Evolutionary conservation across 805 yeast genomes (phyloP).

Genomic region (Pichia californica): DNA sequence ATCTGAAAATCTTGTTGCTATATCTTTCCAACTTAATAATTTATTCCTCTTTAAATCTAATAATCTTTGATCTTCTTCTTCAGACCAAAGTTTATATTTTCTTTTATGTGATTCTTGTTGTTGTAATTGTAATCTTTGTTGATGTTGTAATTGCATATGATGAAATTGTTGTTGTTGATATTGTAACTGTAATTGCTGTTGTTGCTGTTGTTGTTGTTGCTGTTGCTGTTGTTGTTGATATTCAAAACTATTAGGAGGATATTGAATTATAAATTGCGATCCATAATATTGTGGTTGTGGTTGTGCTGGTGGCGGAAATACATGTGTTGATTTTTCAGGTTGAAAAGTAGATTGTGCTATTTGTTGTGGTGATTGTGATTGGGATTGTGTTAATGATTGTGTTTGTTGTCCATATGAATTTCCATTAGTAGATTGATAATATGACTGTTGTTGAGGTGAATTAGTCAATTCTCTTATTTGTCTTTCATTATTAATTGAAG

Average conservation of each 20-base stretch:
- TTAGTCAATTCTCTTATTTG: no score
- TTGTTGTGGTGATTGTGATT: no score
- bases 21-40: conserved; percentile 13
- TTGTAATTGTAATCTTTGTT: not conserved
- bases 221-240: not conserved
- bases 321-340: no score
- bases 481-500: no score
- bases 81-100: conserved; percentile 14
- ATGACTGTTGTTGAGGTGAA: no score
- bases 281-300: not conserved
- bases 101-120: conserved; percentile 1
- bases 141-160: not conserved
- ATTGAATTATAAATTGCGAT: not conserved
- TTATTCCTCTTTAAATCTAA: conserved; percentile 7
- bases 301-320: not conserved
- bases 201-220: not conserved
- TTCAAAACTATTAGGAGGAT: not conserved
- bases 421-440: no score
- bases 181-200: not conserved
- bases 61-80: conserved; percentile 12
- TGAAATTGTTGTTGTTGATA: conserved; percentile 1
- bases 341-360: not conserved
- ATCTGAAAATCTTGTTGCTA: conserved; percentile 10
- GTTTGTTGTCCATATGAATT: no score
- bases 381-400: no score